Evolutionary conservation across 1,284 basidiomycete species (phyloP).

Genomic region (Pulveroboletus sp.): DNA sequence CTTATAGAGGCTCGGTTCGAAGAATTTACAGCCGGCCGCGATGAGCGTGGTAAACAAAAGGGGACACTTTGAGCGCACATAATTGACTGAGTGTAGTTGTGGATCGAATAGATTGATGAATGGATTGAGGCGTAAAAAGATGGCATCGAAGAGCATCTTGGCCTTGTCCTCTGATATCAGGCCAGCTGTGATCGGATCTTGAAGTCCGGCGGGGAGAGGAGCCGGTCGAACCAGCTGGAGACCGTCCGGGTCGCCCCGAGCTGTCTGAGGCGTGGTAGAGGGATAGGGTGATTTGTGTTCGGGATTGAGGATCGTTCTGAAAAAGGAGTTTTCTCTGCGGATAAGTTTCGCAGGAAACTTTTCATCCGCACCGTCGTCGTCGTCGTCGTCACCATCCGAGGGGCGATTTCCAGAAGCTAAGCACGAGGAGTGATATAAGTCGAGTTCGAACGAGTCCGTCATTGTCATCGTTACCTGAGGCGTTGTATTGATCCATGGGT

Average conservation of each 20-base stretch:
- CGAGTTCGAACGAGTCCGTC: not conserved
- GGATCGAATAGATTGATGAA: conserved; percentile 85
- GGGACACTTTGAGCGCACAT: conserved; percentile 70
- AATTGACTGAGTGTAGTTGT: conserved; percentile 65
- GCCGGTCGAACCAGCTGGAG: conserved; percentile 35
- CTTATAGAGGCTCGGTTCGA: conserved; percentile 65
- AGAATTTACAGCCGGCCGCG: conserved; percentile 84
- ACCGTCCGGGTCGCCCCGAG: conserved; percentile 29
- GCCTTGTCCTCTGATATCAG: conserved; percentile 66
- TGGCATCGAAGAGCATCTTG: conserved; percentile 64
- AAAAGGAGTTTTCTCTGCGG: conserved; percentile 67
- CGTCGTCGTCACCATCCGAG: conserved; percentile 58
- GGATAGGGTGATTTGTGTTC: conserved; percentile 47
- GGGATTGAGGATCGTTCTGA: conserved; percentile 76
- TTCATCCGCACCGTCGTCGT: conserved; percentile 54
- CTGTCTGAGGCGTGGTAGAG: conserved; percentile 13
- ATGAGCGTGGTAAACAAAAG: conserved; percentile 80
- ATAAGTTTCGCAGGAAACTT: conserved; percentile 72
- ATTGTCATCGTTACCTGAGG: conserved; percentile 36
- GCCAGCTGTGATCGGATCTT: conserved; percentile 67
- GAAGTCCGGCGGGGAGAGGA: conserved; percentile 38
- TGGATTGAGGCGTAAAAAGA: conserved; percentile 77
- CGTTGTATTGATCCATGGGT: conserved; percentile 33
- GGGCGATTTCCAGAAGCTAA: conserved; percentile 39
- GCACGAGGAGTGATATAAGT: conserved; percentile 27